These are phyloP conservation scores for Pleurozium schreberi DNA, from an alignment of 225 moss, liverwort and hornwort genomes.

Conservation along the genomic window DNA sequence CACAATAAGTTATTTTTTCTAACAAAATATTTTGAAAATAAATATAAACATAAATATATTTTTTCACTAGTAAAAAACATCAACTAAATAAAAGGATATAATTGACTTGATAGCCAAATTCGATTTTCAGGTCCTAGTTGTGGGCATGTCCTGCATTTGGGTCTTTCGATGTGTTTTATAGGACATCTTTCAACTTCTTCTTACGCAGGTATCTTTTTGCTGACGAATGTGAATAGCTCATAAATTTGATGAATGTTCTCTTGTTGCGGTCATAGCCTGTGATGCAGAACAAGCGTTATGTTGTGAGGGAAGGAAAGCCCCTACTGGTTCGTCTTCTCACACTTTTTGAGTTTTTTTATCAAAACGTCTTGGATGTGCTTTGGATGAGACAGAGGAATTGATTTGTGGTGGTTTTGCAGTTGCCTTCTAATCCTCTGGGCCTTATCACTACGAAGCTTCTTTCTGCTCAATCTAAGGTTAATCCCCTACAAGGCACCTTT, in stretches of 20 bases:
- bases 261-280: conserved; percentile 41
- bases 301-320: conserved; percentile 64
- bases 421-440: conserved; percentile 72
- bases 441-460: conserved; percentile 68
- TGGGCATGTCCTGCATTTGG: background rate
- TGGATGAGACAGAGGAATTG: background rate
- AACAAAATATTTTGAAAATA: too few species aligned
- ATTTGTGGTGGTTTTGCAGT: conserved; percentile 39
- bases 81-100: too few species aligned
- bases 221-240: background rate
- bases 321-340: conserved; percentile 27
- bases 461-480: conserved; percentile 79
- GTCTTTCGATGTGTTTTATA: background rate
- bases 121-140: too few species aligned
- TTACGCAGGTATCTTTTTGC: background rate
- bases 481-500: background rate
- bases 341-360: background rate
- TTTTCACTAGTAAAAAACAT: too few species aligned
- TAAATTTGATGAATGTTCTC: background rate
- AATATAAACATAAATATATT: too few species aligned
- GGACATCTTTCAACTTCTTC: background rate
- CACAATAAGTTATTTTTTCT: too few species aligned
- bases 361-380: background rate
- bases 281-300: conserved; percentile 72
- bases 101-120: too few species aligned